Evolutionary conservation across 2,329 filamentous ascomycete genomes (phyloP), one percentile per base, ranked within the genome.

Genomic region (Shiraia sp.): DNA sequence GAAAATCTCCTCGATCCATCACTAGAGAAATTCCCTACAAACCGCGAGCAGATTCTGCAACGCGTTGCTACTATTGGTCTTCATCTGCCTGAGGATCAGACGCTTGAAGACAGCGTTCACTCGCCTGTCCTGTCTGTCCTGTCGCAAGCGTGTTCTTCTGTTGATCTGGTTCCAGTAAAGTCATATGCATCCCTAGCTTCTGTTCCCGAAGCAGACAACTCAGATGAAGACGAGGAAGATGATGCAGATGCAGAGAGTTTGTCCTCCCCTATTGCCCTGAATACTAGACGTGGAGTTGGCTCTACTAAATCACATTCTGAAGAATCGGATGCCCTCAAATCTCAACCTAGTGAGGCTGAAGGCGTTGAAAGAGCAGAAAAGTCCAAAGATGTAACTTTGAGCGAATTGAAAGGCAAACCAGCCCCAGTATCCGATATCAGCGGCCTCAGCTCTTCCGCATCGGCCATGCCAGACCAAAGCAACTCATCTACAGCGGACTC

Each of bases 71-170:
- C 57, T 3, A 68, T 66, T 14, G 47, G 57, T 6, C 40, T 43
- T 12, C 49, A 53, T 8, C 42, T 66, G 4, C 55, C 62, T 0
- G 59, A 62, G 28, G 64, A 68, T 31, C 44, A 63, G 35, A 47
- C 49, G 1, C 41, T 42, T 6, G 48, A 52, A 12, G 39, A 40
- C 5, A 32, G 45, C 10, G 26, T 51, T 6, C 47, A 52, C 28
- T 65, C 63, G 2, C 61, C 65, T 7, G 52, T 52, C 7, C 30
- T 47, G 6, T 57, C 55, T 6, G 52, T 59, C 4, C 22, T 54
- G 3, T 65, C 63, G 2, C 61, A 63, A 39, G 51, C 64, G 3
- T 61, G 58, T 36, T 66, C 63, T 10, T 66, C 63, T 2, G 55
- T 56, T n/a, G 56, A 64, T 14, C 57, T 65, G 4, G 45, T 23